Base-by-base conservation (phyloP, 2,329 filamentous ascomycete genomes). In the Coleophoma crateriformis region DNA sequence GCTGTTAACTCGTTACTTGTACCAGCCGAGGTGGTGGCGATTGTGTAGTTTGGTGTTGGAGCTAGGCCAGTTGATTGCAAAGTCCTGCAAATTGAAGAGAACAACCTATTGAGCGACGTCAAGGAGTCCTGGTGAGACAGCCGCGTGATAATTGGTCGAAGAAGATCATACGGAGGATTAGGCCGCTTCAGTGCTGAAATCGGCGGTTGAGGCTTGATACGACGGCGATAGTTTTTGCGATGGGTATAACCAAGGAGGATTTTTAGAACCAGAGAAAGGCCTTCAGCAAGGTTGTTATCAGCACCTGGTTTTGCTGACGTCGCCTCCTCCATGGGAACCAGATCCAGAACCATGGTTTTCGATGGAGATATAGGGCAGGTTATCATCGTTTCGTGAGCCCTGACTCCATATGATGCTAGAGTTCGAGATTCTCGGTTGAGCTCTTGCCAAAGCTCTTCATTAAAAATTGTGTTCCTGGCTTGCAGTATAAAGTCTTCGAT, bases 401-500 rank as follows among this genome's bases (percentile, higher is more conserved):
- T 78, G 12, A 96, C 84, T 10, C 85, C 81, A 52, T 88, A 84
- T 11, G 84, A 82, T 3, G 85, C 76, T 19, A 96, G 73, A 0
- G 77, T 77, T 14, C 90, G 85, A 0, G 87, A 84, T 68, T 99
- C 94, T 15, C 89, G 79, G 47, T 85, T 84, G 52, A 97, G 75
- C 68, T 99, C 94, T 58, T 95, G 84, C 78, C 90, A 96, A 2
- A 99, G 71, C 64, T 99, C 94, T 62, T 91, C 85, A 27, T 88
- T 83, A 59, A 88, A 90, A 17, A 92, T 76, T 45, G 87, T 89
- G 65, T 94, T 87, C 50, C 88, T 78, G 2, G 88, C 87, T 58
- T 88, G 81, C 15, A 85, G 79, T 33, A 95, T 87, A 10, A 84
- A 77, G 32, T 81, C 75, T 56, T 89, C 82, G 8, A 91, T 71